Evolutionary conservation across 345 rosid genomes (phyloP), one percentile per base, ranked within the genome.

Genomic region (Chamaenerion angustifolium): DNA sequence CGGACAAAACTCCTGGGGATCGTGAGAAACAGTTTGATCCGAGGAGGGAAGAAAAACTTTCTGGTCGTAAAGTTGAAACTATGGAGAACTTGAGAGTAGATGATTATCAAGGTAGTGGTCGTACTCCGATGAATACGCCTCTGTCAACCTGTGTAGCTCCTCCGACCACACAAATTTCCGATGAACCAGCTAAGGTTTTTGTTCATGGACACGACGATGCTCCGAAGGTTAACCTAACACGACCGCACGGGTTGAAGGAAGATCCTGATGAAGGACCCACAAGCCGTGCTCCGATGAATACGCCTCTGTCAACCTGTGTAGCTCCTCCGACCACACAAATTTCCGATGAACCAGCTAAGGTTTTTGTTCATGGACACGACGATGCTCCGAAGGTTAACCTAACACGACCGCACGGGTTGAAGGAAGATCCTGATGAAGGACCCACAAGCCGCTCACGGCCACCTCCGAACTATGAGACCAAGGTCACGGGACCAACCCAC

Each of bases 191-290:
- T 1, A 64, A 59, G 27, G 65, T 65, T 12, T 58, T 63, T 37
- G 46, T 63, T 48, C 58, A 61, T 19, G 73, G 59, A 44, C 55
- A 49, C 45, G 64, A 55, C 27, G 70, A 67, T 44, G 70, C 52
- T 51, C 66, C 62, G 6, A 68, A 64, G 54, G 62, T 70, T 49
- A 68, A 71, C 46, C 10, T 70, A 15, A 76, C 60, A n/a, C 52
- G 54, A 16, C 72, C 80, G 6, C 55, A 16, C 45, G 64, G 70
- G 23, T 54, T 75, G 68, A 76, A 74, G 57, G 81, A 81, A 56
- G 95, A 83, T 56, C 70, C 77, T 3, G n/a, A n/a, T n/a, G 73
- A 57, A 43, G 79, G 71, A 43, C 86, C 75, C 0, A 64, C 71
- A 21, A 62, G 58, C 45, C 40, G 41, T n/a, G n/a, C n/a, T n/a